These are phyloP conservation scores for Backusella tuberculispora DNA, from an alignment of 192 early-diverging fungal species.

Conservation along the genomic window DNA sequence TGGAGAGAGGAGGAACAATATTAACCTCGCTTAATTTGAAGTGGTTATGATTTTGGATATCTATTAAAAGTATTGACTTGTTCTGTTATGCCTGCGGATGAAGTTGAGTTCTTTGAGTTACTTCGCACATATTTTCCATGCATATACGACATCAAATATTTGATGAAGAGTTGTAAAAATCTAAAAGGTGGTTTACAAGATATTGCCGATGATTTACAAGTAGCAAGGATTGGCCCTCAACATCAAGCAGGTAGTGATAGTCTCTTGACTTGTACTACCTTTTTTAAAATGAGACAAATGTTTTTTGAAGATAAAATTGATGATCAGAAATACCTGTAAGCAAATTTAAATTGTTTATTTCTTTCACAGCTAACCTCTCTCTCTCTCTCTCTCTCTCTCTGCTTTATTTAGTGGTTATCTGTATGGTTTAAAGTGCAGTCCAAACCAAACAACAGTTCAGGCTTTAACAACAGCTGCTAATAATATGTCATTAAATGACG, in stretches of 20 bases:
- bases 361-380: no score
- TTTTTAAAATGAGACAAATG: constrained; percentile 97
- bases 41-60: constrained; percentile 99
- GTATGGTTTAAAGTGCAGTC: constrained; percentile 29
- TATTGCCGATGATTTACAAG: constrained; percentile 95
- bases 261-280: constrained; percentile 94
- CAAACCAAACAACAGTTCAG: constrained; percentile 9
- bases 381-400: neutral
- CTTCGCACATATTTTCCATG: constrained; percentile 95
- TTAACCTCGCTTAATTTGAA: constrained; percentile 24
- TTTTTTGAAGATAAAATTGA: constrained; percentile 97
- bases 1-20: neutral
- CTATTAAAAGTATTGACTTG: constrained; percentile 95
- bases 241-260: constrained; percentile 99
- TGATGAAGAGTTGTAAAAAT: constrained; percentile 97
- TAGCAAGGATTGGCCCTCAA: constrained; percentile 92
- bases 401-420: constrained; percentile 18
- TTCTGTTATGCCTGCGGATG: constrained; percentile 87
- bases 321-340: constrained; percentile 87
- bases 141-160: constrained; percentile 98
- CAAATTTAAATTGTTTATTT: neutral
- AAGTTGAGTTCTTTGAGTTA: constrained; percentile 92
- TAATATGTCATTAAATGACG: constrained; percentile 15
- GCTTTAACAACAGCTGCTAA: constrained; percentile 21
- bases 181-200: constrained; percentile 98